Evolutionary conservation across 371 early-diverging fungal species (phyloP).

Genomic region (Spraguea lophii): DNA sequence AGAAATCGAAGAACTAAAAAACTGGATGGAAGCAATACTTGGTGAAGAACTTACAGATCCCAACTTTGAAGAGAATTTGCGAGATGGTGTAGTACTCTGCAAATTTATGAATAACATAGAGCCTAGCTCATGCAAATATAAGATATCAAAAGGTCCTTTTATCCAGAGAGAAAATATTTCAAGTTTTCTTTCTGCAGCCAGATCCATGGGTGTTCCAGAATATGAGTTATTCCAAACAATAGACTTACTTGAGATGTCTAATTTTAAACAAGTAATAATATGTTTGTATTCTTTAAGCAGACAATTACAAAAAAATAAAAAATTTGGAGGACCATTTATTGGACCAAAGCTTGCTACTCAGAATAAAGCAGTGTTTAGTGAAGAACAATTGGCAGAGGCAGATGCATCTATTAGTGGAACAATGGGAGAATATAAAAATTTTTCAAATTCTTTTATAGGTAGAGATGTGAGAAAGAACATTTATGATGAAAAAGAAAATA

Average conservation of each 20-base stretch:
- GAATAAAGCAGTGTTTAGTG: slow-evolving; percentile 27
- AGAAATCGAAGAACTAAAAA: no score
- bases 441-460: background rate
- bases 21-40: no score
- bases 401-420: background rate
- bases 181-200: slow-evolving; percentile 54
- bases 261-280: slow-evolving; percentile 52
- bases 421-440: background rate
- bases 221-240: slow-evolving; percentile 66
- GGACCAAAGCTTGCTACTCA: slow-evolving; percentile 37
- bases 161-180: slow-evolving; percentile 66
- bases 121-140: slow-evolving; percentile 49
- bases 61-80: slow-evolving; percentile 23
- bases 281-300: slow-evolving; percentile 57
- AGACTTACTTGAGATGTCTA: slow-evolving; percentile 65
- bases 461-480: no score
- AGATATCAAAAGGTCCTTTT: slow-evolving; percentile 56
- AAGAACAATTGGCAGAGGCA: slow-evolving; percentile 34
- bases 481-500: no score
- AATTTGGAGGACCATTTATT: slow-evolving; percentile 31
- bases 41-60: no score
- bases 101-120: slow-evolving; percentile 52
- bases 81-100: slow-evolving; percentile 60
- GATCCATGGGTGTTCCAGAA: slow-evolving; percentile 53
- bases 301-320: slow-evolving; percentile 53